phyloP scores from a whole-genome alignment of 208 protist species.

The Lotmaria passim region DNA sequence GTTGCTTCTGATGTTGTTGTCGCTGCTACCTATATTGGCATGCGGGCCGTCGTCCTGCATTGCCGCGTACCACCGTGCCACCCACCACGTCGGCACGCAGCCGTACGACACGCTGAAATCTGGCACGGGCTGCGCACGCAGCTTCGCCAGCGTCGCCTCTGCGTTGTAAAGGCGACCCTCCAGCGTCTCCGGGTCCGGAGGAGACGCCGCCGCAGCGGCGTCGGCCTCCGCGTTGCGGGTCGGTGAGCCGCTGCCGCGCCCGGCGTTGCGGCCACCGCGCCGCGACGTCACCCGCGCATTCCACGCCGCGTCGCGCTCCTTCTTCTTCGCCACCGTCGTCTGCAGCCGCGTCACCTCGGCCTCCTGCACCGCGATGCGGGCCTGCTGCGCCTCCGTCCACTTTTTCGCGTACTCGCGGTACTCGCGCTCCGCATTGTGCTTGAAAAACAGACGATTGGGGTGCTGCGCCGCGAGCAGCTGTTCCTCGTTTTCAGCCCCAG shows the following conservation, averaged over 20 bases:
- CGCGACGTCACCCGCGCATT: conserved; percentile 34
- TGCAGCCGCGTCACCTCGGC: conserved; percentile 35
- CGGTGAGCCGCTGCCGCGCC: conserved; percentile 6
- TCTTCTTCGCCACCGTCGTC: conserved; percentile 40
- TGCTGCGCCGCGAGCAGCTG: conserved; percentile 62
- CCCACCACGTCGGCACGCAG: conserved; percentile 85
- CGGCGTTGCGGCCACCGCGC: conserved; percentile 13
- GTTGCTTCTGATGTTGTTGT: too few species aligned
- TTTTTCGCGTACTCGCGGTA: conserved; percentile 49
- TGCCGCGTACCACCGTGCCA: conserved; percentile 64
- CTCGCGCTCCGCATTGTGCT: conserved; percentile 38
- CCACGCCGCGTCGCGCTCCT: conserved; percentile 39
- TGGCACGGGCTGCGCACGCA: conserved; percentile 28
- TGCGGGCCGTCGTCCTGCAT: conserved; percentile 32
- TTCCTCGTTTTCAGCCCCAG: conserved; percentile 47
- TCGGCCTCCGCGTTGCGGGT: background rate
- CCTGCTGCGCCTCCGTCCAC: conserved; percentile 53
- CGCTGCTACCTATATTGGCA: too few species aligned
- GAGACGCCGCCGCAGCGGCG: background rate
- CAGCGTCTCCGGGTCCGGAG: conserved; percentile 28
- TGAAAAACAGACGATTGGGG: conserved; percentile 70
- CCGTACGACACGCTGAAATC: conserved; percentile 43
- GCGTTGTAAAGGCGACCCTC: conserved; percentile 41
- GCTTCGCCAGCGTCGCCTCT: conserved; percentile 32
- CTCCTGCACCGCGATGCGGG: conserved; percentile 35